Base-by-base conservation (phyloP, 805 yeast species). In the Hanseniaspora thailandica region DNA sequence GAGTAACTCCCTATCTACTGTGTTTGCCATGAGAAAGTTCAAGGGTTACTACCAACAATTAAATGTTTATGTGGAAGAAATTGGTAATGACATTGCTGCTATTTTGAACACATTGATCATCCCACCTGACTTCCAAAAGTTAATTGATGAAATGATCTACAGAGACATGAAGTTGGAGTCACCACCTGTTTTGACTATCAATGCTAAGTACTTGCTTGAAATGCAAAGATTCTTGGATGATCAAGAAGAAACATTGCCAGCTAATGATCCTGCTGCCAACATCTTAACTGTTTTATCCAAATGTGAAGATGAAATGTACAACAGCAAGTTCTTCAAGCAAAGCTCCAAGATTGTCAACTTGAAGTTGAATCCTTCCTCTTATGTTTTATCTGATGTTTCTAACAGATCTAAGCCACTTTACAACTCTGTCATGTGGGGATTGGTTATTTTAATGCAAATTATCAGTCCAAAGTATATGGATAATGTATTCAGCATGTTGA, bases 391-490 rank as follows among this genome's bases (percentile, higher is more conserved):
- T 9, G 71, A 72, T 15, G 69, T 71, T 5, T 86, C 83, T 50
- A 75, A 80, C 1, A 81, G 80, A 61, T 66, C 75, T 36, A 76
- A 76, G 50, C 70, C 83, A 5, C 67, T 86, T 30, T 70, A 82
- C 60, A 75, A 86, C 51, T 88, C 86, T 62, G 87, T 84, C 0
- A 90, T 90, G 64, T 72, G 95, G 57, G 83, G 88, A 59, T 69
- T 89, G n/a, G 68, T 84, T 15, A 87, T 87, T 62, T 79, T 90
- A 61, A 78, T 89, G 57, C 80, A 88, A 58, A 85, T 93, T 5
- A 22, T 47, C 20, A 34, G 28, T n/a, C 17, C 40, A 12, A 47
- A 43, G 28, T 26, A 43, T 23, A 46, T 47, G 28, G 45, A 34
- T 7, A 53, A 44, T 19, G 41, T 53, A 2, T 47, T 53, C 15